Conservation (phyloP, 2,329 filamentous ascomycete species). For the Alternaria sp. region DNA sequence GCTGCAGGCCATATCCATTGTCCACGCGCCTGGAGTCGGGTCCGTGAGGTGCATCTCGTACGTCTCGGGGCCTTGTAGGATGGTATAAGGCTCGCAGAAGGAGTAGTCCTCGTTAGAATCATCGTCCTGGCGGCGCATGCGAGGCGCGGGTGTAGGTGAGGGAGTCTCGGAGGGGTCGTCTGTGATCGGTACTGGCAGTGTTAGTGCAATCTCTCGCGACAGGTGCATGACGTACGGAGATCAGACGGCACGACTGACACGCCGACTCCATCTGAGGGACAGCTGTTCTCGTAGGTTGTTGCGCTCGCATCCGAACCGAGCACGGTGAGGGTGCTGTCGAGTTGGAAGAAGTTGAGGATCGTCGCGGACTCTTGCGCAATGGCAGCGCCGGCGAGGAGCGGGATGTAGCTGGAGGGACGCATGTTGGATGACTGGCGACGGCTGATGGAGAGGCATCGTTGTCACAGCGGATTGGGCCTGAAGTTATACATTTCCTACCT, state of each 20-base stretch:
- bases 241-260: slow-evolving; percentile 13
- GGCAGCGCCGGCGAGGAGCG: slow-evolving; percentile 24
- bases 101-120: slow-evolving; percentile 1
- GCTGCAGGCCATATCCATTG: slow-evolving; percentile 26
- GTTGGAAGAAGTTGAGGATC: slow-evolving; percentile 21
- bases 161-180: slow-evolving; percentile 8
- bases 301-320: slow-evolving; percentile 27
- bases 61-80: slow-evolving; percentile 33
- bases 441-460: background rate
- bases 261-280: slow-evolving; percentile 16
- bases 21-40: slow-evolving; percentile 24
- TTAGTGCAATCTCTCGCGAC: background rate
- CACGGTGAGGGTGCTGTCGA: slow-evolving; percentile 22
- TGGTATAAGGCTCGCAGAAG: slow-evolving; percentile 28
- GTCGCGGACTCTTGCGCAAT: slow-evolving; percentile 26
- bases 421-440: slow-evolving; percentile 13
- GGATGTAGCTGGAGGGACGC: slow-evolving; percentile 23
- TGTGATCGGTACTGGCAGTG: background rate
- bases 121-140: slow-evolving; percentile 22
- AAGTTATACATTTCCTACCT: background rate
- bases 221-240: background rate
- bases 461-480: background rate
- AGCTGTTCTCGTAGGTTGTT: slow-evolving; percentile 31
- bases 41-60: slow-evolving; percentile 29
- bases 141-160: slow-evolving; percentile 23